These are phyloP conservation scores for Arachis stenosperma DNA, from an alignment of 306 rosid genomes.

Conservation along the genomic window DNA sequence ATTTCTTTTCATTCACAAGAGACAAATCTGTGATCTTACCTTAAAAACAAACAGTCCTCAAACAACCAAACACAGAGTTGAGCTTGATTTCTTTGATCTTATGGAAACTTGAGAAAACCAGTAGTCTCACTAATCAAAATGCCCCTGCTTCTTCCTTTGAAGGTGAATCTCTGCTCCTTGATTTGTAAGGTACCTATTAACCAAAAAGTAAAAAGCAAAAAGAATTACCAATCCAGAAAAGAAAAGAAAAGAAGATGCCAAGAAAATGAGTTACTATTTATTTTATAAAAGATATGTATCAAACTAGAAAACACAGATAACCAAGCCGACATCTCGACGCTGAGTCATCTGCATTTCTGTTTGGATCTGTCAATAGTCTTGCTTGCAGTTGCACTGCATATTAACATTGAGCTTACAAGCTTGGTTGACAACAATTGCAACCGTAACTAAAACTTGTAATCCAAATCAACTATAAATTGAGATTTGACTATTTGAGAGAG, in stretches of 20 bases:
- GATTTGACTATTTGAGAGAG: background rate
- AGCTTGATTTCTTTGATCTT: background rate
- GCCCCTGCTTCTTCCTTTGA: background rate
- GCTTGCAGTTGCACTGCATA: no score
- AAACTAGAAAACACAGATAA: background rate
- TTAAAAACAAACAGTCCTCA: no score
- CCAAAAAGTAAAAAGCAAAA: background rate
- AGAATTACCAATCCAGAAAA: background rate
- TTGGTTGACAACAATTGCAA: background rate
- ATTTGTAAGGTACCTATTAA: background rate
- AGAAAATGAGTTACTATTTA: background rate
- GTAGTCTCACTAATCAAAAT: background rate
- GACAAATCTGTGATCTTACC: no score
- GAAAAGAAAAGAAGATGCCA: background rate
- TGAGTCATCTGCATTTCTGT: background rate
- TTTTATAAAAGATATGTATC: background rate
- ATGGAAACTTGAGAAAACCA: background rate
- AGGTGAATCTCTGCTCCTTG: no score
- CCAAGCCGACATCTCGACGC: background rate
- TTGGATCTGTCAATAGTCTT: background rate
- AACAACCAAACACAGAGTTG: no score
- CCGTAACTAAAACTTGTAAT: no score
- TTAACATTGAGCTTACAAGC: background rate
- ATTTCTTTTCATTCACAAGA: no score
- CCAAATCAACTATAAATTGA: background rate